Conservation (phyloP, 1,139 yeast genomes). For the Candida labiduridarum region DNA sequence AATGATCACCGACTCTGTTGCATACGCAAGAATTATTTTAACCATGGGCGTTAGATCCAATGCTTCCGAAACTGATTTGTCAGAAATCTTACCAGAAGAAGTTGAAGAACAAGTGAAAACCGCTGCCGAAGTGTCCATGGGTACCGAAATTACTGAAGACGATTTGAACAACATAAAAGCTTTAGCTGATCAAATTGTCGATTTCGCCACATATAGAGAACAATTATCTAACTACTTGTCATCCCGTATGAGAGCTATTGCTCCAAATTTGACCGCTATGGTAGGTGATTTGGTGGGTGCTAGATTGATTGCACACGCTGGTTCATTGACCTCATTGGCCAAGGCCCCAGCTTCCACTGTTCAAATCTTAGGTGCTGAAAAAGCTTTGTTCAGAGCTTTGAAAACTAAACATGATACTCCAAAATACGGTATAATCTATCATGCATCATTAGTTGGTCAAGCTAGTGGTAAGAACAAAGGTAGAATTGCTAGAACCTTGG, state of each 20-base stretch:
- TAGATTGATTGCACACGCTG: conserved; percentile 96
- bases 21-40: conserved; percentile 88
- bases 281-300: conserved; percentile 99
- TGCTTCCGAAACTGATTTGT: conserved; percentile 86
- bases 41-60: conserved; percentile 94
- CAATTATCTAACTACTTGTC: conserved; percentile 85
- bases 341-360: conserved; percentile 99
- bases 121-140: conserved; percentile 97
- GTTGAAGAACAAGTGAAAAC: conserved; percentile 77
- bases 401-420: conserved; percentile 99
- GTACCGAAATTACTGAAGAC: conserved; percentile 93
- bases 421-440: conserved; percentile 95
- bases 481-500: conserved; percentile 96
- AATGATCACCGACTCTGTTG: conserved; percentile 91
- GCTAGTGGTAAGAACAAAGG: conserved; percentile 98
- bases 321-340: conserved; percentile 92
- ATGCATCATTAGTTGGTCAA: conserved; percentile 95
- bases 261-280: conserved; percentile 94
- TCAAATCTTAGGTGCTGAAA: conserved; percentile 98
- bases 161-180: conserved; percentile 90
- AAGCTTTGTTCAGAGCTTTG: conserved; percentile 96
- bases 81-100: conserved; percentile 91
- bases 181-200: conserved; percentile 93
- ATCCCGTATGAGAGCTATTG: conserved; percentile 96
- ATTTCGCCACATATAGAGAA: conserved; percentile 89